Evolutionary conservation across 768 basidiomycete genomes (phyloP).

Genomic region (Suillus subalutaceus): DNA sequence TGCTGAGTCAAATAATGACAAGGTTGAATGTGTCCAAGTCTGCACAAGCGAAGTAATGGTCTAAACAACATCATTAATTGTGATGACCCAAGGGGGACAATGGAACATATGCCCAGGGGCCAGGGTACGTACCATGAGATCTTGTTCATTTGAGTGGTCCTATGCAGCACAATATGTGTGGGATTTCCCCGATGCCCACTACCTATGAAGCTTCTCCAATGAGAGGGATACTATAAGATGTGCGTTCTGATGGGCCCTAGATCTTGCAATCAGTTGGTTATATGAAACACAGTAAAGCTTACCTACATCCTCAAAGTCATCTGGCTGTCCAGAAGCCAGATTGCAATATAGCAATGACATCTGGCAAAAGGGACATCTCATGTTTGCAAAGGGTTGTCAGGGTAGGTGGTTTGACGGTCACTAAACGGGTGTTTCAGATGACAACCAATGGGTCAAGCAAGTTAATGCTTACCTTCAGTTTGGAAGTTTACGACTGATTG

Average conservation of each 20-base stretch:
- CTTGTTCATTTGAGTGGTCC: neutral
- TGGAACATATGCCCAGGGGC: neutral
- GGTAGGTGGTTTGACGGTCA: neutral
- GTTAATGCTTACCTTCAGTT: neutral
- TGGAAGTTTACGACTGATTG: neutral
- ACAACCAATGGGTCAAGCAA: neutral
- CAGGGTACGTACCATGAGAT: neutral
- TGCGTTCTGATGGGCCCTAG: neutral
- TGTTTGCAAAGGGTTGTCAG: neutral
- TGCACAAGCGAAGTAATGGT: too few relatives aligned
- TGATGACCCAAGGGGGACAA: neutral
- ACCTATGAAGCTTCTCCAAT: neutral
- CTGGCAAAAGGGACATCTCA: neutral
- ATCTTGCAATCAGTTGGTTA: neutral
- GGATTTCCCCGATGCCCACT: neutral
- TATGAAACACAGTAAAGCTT: neutral
- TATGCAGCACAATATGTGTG: neutral
- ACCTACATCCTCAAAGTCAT: neutral
- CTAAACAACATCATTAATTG: neutral
- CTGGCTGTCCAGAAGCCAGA: neutral
- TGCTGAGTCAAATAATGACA: conserved; percentile 1
- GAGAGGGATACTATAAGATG: neutral
- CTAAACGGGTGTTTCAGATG: neutral
- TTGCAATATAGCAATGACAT: neutral
- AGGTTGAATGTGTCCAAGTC: too few relatives aligned